Evolutionary conservation across 345 rosid genomes (phyloP), one percentile per base, ranked within the genome.

Genomic region (Diplotaxis tenuifolia): DNA sequence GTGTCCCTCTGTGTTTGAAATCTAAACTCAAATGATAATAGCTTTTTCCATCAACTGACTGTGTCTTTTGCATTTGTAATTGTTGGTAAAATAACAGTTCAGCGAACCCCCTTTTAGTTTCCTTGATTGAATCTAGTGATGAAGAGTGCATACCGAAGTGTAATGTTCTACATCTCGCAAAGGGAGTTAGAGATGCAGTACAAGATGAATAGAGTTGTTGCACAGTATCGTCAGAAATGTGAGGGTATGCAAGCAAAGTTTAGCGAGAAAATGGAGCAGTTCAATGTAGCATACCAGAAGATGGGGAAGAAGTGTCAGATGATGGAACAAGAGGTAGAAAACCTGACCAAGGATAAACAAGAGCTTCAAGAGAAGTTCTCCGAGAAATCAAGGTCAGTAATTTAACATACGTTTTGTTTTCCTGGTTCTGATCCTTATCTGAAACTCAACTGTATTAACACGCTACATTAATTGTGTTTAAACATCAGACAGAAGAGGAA

Each of bases 321-420:
- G 88, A 81, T 95, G 96, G 94, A 90, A 68, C 97, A 92, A 68
- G 92, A 95, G 86, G 85, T 84, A 25, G 92, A 90, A 82, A 88
- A 81, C 75, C 81, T 95, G 80, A 79, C 88, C 28, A 95, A 95
- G 80, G 96, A 95, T 83, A 95, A 86, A 78, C 96, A 88, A 80
- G 97, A 95, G 83, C 93, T 95, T 70, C 96, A 92, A 75, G 99
- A 95, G 61, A 90, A 95, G 71, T 87, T 86, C 77, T 83, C 99
- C 38, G 99, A 95, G 82, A 92, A 92, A 81, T 87, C 96, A 79
- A 88, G 98, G 96, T 84, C 66, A 76, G 79, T 68, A 62, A 54
- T 1, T 8, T 21, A 53, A 67, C 49, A 31, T 40, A 18, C 9
- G 47, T 73, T 42, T 62, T 23, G 12, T n/a, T 49, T 67, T 7